These are phyloP conservation scores for Erythrobasidium hasegawianum DNA, from an alignment of 1,284 basidiomycete genomes.

Conservation along the genomic window DNA sequence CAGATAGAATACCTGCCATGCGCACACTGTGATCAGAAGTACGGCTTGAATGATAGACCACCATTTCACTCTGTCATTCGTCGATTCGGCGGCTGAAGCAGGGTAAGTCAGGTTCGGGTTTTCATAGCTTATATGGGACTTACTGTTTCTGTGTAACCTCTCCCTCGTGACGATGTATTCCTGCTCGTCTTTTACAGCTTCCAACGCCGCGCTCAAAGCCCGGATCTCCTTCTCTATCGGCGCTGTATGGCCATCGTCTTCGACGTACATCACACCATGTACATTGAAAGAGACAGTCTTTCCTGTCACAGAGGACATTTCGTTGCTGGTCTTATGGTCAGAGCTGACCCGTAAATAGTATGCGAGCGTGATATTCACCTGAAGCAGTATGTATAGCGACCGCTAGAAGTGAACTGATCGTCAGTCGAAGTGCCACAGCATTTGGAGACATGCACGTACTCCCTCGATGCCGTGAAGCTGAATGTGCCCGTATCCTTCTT, in stretches of 20 bases:
- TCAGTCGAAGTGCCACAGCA: background rate
- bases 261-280: slow-evolving; percentile 90
- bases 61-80: slow-evolving; percentile 94
- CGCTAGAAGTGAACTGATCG: slow-evolving; percentile 48
- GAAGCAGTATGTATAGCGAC: slow-evolving; percentile 92
- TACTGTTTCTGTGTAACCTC: slow-evolving; percentile 81
- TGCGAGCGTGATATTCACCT: slow-evolving; percentile 1
- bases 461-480: slow-evolving; percentile 76
- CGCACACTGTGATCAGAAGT: slow-evolving; percentile 84
- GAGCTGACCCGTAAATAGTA: background rate
- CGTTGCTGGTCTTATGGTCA: slow-evolving; percentile 63
- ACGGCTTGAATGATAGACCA: slow-evolving; percentile 91
- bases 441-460: slow-evolving; percentile 47
- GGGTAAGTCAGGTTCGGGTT: background rate
- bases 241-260: slow-evolving; percentile 72
- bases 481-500: slow-evolving; percentile 85
- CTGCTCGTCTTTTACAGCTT: slow-evolving; percentile 95
- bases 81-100: slow-evolving; percentile 51
- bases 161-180: slow-evolving; percentile 97
- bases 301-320: slow-evolving; percentile 90
- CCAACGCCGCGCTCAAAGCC: slow-evolving; percentile 73
- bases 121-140: too few relatives aligned
- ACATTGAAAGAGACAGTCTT: slow-evolving; percentile 98
- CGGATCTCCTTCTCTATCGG: slow-evolving; percentile 96
- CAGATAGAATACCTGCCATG: slow-evolving; percentile 96